These are phyloP conservation scores for Phytophthora cactorum DNA, from an alignment of 352 stramenopile genomes.

Conservation along the genomic window DNA sequence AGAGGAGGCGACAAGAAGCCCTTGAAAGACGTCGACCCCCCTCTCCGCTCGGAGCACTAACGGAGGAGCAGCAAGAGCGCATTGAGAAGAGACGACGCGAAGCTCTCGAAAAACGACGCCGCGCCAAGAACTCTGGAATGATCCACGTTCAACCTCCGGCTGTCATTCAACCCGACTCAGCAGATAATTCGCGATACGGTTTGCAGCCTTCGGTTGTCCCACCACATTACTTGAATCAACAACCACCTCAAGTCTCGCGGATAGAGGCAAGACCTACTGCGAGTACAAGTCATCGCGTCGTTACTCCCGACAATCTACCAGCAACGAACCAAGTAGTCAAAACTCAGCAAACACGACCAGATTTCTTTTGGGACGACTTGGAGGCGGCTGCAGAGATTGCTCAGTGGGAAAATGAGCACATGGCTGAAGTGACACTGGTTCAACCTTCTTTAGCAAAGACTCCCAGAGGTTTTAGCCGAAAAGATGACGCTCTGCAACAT, in stretches of 20 bases:
- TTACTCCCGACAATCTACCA: constrained; percentile 32
- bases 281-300: constrained; percentile 18
- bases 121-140: constrained; percentile 4
- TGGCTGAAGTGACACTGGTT: constrained; percentile 34
- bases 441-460: constrained; percentile 3
- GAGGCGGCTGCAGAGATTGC: constrained; percentile 58
- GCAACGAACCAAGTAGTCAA: constrained; percentile 1
- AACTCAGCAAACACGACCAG: constrained; percentile 11
- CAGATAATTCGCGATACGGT: not conserved
- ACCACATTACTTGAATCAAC: not conserved
- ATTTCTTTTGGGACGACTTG: constrained; percentile 49
- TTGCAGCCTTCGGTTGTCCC: constrained; percentile 5
- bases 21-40: constrained; percentile 54
- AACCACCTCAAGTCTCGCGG: not conserved
- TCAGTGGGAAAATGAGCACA: constrained; percentile 59
- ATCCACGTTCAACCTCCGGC: not conserved
- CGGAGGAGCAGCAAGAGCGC: constrained; percentile 53
- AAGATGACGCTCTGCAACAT: not conserved
- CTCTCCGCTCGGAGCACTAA: constrained; percentile 49
- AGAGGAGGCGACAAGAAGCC: constrained; percentile 61
- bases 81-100: constrained; percentile 63
- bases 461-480: not conserved
- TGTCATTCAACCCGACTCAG: constrained; percentile 9
- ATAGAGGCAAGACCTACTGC: constrained; percentile 9
- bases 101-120: constrained; percentile 64